A percentile compares a stretch with the other conserved stretches of the same genome.
Evolutionary conservation across 129 eudicot species (phyloP).

Genomic region (Helianthus annuus): HanXRQr2.0-SUNRISE NC_035443.2:179906717-179907216

Average conservation of each 20-base stretch:
- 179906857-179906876: not conserved
- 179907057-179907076: conserved; percentile 90
- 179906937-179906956: not conserved
- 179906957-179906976: conserved; percentile 8
- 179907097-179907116: conserved; percentile 89
- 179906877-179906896: not conserved
- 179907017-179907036: conserved; percentile 80
- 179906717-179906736: too few relatives aligned
- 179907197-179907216: not conserved
- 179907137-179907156: conserved; percentile 37
- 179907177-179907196: conserved; percentile 4
- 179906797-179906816: too few relatives aligned
- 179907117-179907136: conserved; percentile 66
- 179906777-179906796: too few relatives aligned
- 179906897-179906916: not conserved
- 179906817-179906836: not conserved
- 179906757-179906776: not conserved
- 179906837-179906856: not conserved
- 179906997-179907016: conserved; percentile 48
- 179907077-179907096: conserved; percentile 98
- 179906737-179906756: not conserved
- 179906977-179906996: not conserved
- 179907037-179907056: conserved; percentile 70
- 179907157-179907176: conserved; percentile 15
- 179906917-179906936: conserved; percentile 11